Evolutionary conservation across 176 grass and related monocot genomes (phyloP).

Genomic region (Phragmites australis): DNA sequence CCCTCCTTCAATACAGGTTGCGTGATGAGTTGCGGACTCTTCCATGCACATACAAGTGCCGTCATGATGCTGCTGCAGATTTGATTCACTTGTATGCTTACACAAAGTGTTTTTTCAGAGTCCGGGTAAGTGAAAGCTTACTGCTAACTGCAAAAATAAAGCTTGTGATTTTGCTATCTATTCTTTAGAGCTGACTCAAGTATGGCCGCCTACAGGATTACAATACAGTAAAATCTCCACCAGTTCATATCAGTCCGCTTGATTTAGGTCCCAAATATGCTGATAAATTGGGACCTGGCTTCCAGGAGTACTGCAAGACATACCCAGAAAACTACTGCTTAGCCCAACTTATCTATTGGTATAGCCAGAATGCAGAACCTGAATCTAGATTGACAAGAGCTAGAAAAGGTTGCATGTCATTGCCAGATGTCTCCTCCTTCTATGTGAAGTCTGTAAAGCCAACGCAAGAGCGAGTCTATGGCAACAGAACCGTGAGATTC

Average conservation of each 20-base stretch:
- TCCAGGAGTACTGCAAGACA: conserved; percentile 91
- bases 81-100: conserved; percentile 99
- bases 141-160: conserved; percentile 16
- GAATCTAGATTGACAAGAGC: conserved; percentile 82
- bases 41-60: conserved; percentile 85
- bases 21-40: conserved; percentile 86
- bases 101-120: conserved; percentile 92
- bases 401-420: conserved; percentile 89
- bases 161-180: conserved; percentile 30
- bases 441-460: conserved; percentile 74
- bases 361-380: conserved; percentile 83
- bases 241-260: conserved; percentile 90
- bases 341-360: conserved; percentile 98
- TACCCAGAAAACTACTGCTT: conserved; percentile 89
- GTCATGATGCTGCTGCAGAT: conserved; percentile 96
- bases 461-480: conserved; percentile 75
- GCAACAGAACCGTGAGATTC: conserved; percentile 85
- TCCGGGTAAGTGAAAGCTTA: conserved; percentile 56
- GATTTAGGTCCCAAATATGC: conserved; percentile 97
- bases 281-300: conserved; percentile 83
- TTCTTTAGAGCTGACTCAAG: conserved; percentile 36
- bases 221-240: conserved; percentile 75
- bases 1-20: conserved; percentile 55
- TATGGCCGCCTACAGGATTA: conserved; percentile 67
- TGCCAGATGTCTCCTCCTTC: conserved; percentile 83